A percentile compares a stretch with the other conserved stretches of the same genome.
phyloP scores from a whole-genome alignment of 805 yeast species.

The Starmerella roubikii region DNA sequence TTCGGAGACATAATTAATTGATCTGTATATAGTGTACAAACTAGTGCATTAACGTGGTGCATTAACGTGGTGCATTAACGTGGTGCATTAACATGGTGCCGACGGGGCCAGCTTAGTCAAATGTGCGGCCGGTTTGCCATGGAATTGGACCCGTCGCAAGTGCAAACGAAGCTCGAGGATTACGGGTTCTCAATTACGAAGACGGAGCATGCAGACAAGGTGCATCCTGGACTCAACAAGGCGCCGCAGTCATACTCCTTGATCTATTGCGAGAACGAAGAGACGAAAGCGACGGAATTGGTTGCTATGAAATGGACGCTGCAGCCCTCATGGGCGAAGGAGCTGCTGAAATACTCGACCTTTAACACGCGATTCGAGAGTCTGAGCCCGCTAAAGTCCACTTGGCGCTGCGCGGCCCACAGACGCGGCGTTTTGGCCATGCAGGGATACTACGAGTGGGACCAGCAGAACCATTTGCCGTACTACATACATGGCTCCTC shows the following conservation, averaged over 20 bases:
- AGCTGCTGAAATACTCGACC: slow-evolving; percentile 16
- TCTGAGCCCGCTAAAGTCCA: slow-evolving; percentile 32
- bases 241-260: slow-evolving; percentile 13
- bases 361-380: slow-evolving; percentile 70
- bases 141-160: slow-evolving; percentile 1
- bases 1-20: too few relatives aligned
- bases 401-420: slow-evolving; percentile 44
- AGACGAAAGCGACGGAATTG: background rate
- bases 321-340: slow-evolving; percentile 36
- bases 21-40: background rate
- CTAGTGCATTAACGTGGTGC: too few relatives aligned
- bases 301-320: slow-evolving; percentile 63
- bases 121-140: slow-evolving; percentile 20
- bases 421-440: slow-evolving; percentile 65
- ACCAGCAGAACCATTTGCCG: slow-evolving; percentile 39
- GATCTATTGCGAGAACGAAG: slow-evolving; percentile 1
- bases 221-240: slow-evolving; percentile 6
- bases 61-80: too few relatives aligned
- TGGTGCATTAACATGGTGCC: too few relatives aligned
- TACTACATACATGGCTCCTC: slow-evolving; percentile 39
- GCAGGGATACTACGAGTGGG: slow-evolving; percentile 83
- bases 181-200: slow-evolving; percentile 3
- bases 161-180: slow-evolving; percentile 2
- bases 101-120: too few relatives aligned
- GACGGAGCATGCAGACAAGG: background rate